phyloP scores from a whole-genome alignment of 2,329 filamentous ascomycete genomes.

The Dendrostoma leiphaemia region DNA sequence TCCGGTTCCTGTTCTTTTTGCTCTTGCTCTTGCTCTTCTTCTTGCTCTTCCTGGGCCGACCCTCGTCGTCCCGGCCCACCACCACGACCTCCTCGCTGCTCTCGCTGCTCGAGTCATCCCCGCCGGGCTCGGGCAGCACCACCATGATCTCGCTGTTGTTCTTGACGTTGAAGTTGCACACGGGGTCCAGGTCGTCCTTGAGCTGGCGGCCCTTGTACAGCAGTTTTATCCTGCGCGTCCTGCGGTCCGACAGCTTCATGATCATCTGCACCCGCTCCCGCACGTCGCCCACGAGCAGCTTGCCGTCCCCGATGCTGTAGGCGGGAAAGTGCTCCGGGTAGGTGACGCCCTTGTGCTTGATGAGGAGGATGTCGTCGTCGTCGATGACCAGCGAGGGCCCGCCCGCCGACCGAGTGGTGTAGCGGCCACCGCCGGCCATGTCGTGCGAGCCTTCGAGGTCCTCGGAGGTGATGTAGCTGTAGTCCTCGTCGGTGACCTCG shows the following conservation, averaged over 20 bases:
- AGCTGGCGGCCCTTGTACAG: slow-evolving; percentile 72
- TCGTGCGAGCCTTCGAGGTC: slow-evolving; percentile 51
- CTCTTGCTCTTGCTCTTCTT: slow-evolving; percentile 39
- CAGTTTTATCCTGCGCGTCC: slow-evolving; percentile 58
- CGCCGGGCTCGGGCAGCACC: slow-evolving; percentile 50
- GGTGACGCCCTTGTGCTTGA: slow-evolving; percentile 65
- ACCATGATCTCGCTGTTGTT: slow-evolving; percentile 61
- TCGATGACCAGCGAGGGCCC: slow-evolving; percentile 29
- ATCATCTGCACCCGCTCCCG: slow-evolving; percentile 65
- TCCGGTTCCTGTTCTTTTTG: slow-evolving; percentile 42
- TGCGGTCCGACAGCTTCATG: slow-evolving; percentile 58
- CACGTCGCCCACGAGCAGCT: slow-evolving; percentile 65
- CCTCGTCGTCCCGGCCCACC: slow-evolving; percentile 44
- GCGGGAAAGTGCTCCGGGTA: slow-evolving; percentile 73
- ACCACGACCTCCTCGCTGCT: slow-evolving; percentile 43
- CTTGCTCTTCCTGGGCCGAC: slow-evolving; percentile 34
- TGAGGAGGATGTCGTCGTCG: slow-evolving; percentile 69
- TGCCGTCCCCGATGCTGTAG: slow-evolving; percentile 72
- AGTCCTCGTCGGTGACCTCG: slow-evolving; percentile 73
- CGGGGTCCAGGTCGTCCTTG: slow-evolving; percentile 58
- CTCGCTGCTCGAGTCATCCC: slow-evolving; percentile 34
- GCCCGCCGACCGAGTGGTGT: slow-evolving; percentile 18
- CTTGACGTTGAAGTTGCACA: slow-evolving; percentile 60
- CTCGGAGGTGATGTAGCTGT: slow-evolving; percentile 78
- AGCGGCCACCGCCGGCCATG: slow-evolving; percentile 26